These are phyloP conservation scores for Domatiomyces catenatus DNA, from an alignment of 2,329 filamentous ascomycete genomes.

Conservation along the genomic window DNA sequence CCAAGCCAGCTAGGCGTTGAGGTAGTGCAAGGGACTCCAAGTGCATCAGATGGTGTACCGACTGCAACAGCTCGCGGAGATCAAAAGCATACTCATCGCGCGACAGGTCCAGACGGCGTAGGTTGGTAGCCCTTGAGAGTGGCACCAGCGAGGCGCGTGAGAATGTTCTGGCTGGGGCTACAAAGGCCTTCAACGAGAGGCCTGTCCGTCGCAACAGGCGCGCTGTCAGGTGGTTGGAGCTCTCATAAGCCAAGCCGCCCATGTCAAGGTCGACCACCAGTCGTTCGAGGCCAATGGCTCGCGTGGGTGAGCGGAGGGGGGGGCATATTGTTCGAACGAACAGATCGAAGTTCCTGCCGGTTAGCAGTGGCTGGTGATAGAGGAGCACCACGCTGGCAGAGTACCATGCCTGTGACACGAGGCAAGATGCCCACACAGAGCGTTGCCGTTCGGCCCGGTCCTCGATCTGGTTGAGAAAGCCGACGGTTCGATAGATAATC, in stretches of 20 bases:
- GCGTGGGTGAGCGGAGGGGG: slow-evolving; percentile 29
- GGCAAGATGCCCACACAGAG: slow-evolving; percentile 36
- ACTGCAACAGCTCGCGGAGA: slow-evolving; percentile 35
- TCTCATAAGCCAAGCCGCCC: slow-evolving; percentile 42
- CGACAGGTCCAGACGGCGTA: slow-evolving; percentile 37
- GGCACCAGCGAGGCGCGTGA: slow-evolving; percentile 42
- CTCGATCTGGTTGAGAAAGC: slow-evolving; percentile 1
- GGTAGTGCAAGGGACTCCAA: slow-evolving; percentile 35
- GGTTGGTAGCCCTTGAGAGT: slow-evolving; percentile 38
- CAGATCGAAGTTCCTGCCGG: slow-evolving; percentile 35
- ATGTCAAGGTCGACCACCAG: slow-evolving; percentile 39
- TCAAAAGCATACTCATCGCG: slow-evolving; percentile 37
- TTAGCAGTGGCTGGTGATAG: slow-evolving; percentile 37
- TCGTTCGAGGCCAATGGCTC: slow-evolving; percentile 24
- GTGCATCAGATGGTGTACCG: slow-evolving; percentile 31
- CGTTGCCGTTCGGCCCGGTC: slow-evolving; percentile 23
- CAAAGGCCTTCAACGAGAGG: slow-evolving; percentile 36
- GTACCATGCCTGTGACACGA: slow-evolving; percentile 43
- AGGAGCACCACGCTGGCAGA: slow-evolving; percentile 35
- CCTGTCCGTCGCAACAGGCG: slow-evolving; percentile 41
- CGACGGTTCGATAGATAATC: slow-evolving; percentile 8
- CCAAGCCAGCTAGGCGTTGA: not conserved
- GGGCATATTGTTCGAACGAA: slow-evolving; percentile 43
- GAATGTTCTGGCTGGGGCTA: slow-evolving; percentile 44
- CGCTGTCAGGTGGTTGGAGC: slow-evolving; percentile 41